Percentiles rank a stretch among this genome's conserved stretches.
Conservation (phyloP, 805 yeast genomes). For the Brettanomyces sp. region DNA sequence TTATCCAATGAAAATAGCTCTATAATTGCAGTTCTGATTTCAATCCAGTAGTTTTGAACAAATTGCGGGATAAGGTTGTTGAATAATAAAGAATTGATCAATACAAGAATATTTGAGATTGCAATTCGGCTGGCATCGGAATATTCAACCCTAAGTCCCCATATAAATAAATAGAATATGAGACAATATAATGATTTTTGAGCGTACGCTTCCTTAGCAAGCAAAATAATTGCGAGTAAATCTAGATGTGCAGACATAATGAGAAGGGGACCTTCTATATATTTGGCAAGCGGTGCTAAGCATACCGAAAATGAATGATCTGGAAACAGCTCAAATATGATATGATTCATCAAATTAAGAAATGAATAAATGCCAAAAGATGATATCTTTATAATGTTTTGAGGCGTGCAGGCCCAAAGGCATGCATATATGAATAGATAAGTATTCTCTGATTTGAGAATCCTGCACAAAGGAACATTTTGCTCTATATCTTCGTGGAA, state of each 20-base stretch:
- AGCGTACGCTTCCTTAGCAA: constrained; percentile 21
- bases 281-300: constrained; percentile 27
- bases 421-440: constrained; percentile 28
- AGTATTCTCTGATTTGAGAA: constrained; percentile 32
- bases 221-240: constrained; percentile 21
- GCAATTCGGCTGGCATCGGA: constrained; percentile 26
- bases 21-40: constrained; percentile 9
- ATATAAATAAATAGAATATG: constrained; percentile 25
- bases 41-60: constrained; percentile 10
- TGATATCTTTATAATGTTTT: constrained; percentile 25
- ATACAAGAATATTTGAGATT: constrained; percentile 14
- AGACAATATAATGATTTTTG: constrained; percentile 22
- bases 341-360: constrained; percentile 27
- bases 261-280: constrained; percentile 29
- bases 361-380: constrained; percentile 34
- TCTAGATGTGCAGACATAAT: constrained; percentile 31
- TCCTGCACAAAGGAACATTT: constrained; percentile 23
- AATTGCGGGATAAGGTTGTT: constrained; percentile 10
- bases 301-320: constrained; percentile 23
- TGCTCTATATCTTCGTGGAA: background rate
- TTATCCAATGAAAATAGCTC: constrained; percentile 10
- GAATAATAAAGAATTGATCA: constrained; percentile 14
- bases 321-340: constrained; percentile 27
- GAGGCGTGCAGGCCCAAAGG: constrained; percentile 29
- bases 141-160: constrained; percentile 30